A percentile compares a stretch with the other conserved stretches of the same genome.
Conservation (phyloP, 495 filamentous ascomycete species). For the Cairneyella variabilis region DNA sequence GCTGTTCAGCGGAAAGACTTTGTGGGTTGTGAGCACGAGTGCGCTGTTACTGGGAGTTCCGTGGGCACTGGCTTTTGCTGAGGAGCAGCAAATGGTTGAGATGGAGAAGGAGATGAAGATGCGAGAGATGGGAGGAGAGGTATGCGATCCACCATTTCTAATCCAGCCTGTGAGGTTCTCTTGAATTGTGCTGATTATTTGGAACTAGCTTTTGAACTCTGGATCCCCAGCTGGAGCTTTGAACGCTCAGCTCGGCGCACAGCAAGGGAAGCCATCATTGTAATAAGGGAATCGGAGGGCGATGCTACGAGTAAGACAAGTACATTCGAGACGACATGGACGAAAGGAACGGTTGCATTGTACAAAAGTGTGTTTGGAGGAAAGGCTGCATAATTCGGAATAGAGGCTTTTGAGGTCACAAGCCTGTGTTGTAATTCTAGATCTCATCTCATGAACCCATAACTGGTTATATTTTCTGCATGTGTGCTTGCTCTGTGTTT, state of each 20-base stretch:
- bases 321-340: constrained; percentile 4
- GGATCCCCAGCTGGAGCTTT: constrained; percentile 13
- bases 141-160: constrained; percentile 9
- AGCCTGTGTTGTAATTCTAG: constrained; percentile 27
- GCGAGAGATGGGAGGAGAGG: constrained; percentile 63
- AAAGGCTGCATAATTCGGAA: constrained; percentile 16
- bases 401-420: constrained; percentile 13
- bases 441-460: constrained; percentile 24
- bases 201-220: constrained; percentile 16
- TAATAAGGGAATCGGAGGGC: constrained; percentile 14
- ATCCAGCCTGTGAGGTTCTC: not conserved
- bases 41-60: constrained; percentile 88
- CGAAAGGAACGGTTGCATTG: constrained; percentile 20
- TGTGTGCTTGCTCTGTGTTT: not conserved
- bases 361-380: constrained; percentile 24
- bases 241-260: constrained; percentile 23
- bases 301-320: not conserved
- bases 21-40: constrained; percentile 85
- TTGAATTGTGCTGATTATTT: not conserved
- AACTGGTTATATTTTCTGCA: constrained; percentile 6
- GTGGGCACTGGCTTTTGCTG: constrained; percentile 84
- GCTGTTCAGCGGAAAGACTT: constrained; percentile 69
- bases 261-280: constrained; percentile 25
- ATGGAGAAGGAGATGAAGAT: constrained; percentile 97
- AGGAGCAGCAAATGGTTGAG: constrained; percentile 93